Percentiles rank a stretch among this genome's conserved stretches.
Conservation (phyloP, 2,329 filamentous ascomycete genomes). For the Sporothrix sp. region DNA sequence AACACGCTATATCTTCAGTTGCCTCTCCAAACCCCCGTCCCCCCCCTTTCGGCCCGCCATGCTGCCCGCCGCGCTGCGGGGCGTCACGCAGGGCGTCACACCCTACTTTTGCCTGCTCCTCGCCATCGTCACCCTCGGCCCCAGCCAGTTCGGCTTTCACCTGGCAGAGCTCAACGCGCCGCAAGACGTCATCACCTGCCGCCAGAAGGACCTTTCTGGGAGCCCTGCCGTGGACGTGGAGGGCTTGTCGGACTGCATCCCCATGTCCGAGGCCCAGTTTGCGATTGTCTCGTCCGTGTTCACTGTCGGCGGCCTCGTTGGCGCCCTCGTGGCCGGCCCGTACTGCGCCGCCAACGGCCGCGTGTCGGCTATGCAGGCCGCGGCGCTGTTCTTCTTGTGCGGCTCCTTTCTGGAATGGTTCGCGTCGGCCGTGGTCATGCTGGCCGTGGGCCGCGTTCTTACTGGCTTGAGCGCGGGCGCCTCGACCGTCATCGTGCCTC, state of each 20-base stretch:
- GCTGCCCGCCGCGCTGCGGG: constrained; percentile 27
- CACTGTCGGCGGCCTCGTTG: constrained; percentile 77
- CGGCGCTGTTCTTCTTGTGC: constrained; percentile 62
- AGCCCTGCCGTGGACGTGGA: too few species aligned
- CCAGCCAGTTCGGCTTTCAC: constrained; percentile 91
- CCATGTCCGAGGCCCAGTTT: constrained; percentile 73
- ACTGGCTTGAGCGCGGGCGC: constrained; percentile 80
- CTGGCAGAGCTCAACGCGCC: constrained; percentile 94
- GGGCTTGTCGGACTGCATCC: constrained; percentile 60
- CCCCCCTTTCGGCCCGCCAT: too few species aligned
- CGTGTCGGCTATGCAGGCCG: constrained; percentile 64
- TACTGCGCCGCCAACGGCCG: constrained; percentile 70
- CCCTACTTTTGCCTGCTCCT: constrained; percentile 71
- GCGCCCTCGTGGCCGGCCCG: constrained; percentile 71
- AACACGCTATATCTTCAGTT: too few species aligned
- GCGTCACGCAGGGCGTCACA: constrained; percentile 46
- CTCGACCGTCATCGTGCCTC: constrained; percentile 81
- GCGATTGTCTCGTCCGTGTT: constrained; percentile 84
- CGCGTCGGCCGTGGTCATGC: constrained; percentile 53
- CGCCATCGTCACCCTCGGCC: constrained; percentile 68
- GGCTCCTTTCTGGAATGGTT: constrained; percentile 70
- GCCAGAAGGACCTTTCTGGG: constrained; percentile 43
- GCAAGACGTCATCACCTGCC: constrained; percentile 86
- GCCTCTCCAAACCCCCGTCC: too few species aligned
- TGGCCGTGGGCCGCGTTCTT: constrained; percentile 67